Percentiles rank a stretch among this genome's conserved stretches.
phyloP scores from a whole-genome alignment of 305 asterid species.

The Lippia alba region DNA sequence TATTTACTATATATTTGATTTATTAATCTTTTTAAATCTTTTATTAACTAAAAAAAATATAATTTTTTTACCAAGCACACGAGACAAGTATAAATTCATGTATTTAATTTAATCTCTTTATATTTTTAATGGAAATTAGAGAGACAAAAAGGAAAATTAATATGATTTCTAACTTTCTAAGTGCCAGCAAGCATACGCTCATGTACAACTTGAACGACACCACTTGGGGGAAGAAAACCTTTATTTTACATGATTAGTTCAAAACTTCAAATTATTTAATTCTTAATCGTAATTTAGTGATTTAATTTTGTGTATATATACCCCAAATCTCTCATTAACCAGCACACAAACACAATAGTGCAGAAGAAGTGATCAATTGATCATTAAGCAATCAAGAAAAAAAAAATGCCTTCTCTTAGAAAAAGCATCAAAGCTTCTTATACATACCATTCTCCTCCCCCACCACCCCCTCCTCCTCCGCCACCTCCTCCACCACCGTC shows the following conservation, averaged over 20 bases:
- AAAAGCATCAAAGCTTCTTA: constrained; percentile 40
- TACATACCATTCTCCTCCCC: constrained; percentile 54
- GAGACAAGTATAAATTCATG: too few relatives aligned
- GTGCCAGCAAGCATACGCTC: too few relatives aligned
- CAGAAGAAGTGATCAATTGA: constrained; percentile 29
- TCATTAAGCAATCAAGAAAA: background rate
- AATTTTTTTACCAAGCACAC: too few relatives aligned
- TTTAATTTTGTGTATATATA: constrained; percentile 34
- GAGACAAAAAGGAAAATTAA: too few relatives aligned
- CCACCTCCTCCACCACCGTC: constrained; percentile 35
- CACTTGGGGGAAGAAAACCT: constrained; percentile 32
- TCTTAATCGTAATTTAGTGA: constrained; percentile 17
- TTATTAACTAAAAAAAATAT: too few relatives aligned
- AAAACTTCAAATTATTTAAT: too few relatives aligned
- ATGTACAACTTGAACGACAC: background rate
- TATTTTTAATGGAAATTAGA: background rate
- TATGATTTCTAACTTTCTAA: too few relatives aligned
- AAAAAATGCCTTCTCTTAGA: constrained; percentile 46
- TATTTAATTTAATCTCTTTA: too few relatives aligned
- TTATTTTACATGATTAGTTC: too few relatives aligned
- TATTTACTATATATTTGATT: too few relatives aligned
- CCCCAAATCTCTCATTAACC: constrained; percentile 1
- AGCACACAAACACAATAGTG: constrained; percentile 18
- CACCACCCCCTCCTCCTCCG: constrained; percentile 31
- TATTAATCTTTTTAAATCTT: too few relatives aligned